phyloP scores from a whole-genome alignment of 177 flowering plant species.

The Tripterygium wilfordii region DNA sequence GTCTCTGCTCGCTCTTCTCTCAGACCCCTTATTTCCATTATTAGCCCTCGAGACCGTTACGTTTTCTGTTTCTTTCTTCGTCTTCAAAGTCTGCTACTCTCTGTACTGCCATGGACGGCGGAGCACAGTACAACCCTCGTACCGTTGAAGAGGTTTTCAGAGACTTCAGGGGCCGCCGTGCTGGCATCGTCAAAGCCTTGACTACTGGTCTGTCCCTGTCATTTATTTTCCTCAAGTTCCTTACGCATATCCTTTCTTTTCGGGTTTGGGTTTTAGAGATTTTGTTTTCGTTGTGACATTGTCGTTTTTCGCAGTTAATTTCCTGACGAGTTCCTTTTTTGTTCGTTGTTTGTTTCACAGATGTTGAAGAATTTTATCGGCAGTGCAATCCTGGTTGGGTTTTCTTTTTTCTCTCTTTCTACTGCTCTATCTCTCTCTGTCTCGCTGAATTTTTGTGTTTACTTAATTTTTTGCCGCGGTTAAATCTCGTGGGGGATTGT shows the following conservation, averaged over 20 bases:
- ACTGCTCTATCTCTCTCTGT: background rate
- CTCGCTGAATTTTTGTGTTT: background rate
- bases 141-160: constrained; percentile 73
- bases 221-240: background rate
- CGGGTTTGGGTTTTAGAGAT: background rate
- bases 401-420: constrained; percentile 13
- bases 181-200: constrained; percentile 71
- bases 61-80: background rate
- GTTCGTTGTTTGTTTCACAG: constrained; percentile 29
- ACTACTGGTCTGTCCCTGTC: constrained; percentile 42
- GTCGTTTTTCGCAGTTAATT: background rate
- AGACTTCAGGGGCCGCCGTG: constrained; percentile 69
- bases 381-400: constrained; percentile 90
- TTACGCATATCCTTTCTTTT: constrained; percentile 3
- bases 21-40: no score
- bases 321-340: background rate
- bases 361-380: constrained; percentile 64
- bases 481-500: no score
- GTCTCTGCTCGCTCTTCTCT: no score
- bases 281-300: background rate
- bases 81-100: background rate
- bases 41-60: no score
- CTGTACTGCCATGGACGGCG: constrained; percentile 37
- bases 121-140: constrained; percentile 52
- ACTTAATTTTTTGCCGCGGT: no score